phyloP scores from a whole-genome alignment of 768 basidiomycete genomes.

The Saitozyma sp. region DNA sequence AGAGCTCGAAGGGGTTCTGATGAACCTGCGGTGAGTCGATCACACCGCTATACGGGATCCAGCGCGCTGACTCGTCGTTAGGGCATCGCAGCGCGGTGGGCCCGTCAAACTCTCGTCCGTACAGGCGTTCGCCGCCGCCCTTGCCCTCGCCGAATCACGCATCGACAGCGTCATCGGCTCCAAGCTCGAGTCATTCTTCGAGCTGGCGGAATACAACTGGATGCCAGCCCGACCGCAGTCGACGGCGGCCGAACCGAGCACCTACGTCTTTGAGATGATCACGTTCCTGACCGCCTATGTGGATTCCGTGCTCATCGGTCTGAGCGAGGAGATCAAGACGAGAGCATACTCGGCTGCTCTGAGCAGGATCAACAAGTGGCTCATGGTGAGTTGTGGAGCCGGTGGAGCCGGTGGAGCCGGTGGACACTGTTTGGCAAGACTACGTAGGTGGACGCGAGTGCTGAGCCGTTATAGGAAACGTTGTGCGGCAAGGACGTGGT shows the following conservation, averaged over 20 bases:
- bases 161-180: constrained; percentile 80
- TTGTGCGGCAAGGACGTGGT: constrained; percentile 58
- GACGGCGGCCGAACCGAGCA: constrained; percentile 68
- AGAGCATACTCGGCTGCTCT: constrained; percentile 85
- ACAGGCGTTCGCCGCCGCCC: constrained; percentile 67
- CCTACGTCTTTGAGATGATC: constrained; percentile 90
- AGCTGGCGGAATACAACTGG: constrained; percentile 93
- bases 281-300: constrained; percentile 97
- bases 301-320: constrained; percentile 67
- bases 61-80: constrained; percentile 46
- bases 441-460: neutral
- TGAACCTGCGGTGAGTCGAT: constrained; percentile 67
- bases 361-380: constrained; percentile 78
- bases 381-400: constrained; percentile 68
- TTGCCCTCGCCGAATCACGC: constrained; percentile 68
- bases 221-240: constrained; percentile 60
- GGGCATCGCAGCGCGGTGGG: constrained; percentile 80
- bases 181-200: constrained; percentile 95
- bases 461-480: constrained; percentile 15
- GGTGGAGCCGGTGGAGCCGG: neutral
- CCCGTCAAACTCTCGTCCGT: constrained; percentile 67
- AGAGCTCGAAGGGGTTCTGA: constrained; percentile 81
- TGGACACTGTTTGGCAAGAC: neutral
- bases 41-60: neutral
- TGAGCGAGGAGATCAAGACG: constrained; percentile 82